Percentiles rank a stretch among this genome's conserved stretches.
These are phyloP conservation scores for Phylloporus sp. DNA, from an alignment of 768 basidiomycete genomes.

Conservation along the genomic window DNA sequence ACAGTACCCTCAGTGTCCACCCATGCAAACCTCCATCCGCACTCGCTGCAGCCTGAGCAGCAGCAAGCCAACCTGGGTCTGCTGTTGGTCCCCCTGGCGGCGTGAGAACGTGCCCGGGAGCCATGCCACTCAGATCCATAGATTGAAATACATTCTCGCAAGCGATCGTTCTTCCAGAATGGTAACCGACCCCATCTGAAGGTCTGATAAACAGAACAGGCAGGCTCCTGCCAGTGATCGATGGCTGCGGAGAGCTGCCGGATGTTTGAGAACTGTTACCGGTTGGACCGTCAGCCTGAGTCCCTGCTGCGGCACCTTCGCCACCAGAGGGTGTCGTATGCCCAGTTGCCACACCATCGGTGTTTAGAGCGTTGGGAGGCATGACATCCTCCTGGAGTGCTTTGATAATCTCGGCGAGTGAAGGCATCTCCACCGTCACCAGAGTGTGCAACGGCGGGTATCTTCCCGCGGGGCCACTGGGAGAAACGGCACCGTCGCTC, in stretches of 20 bases:
- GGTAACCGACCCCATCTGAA: slow-evolving; percentile 82
- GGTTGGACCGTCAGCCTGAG: slow-evolving; percentile 25
- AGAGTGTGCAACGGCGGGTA: slow-evolving; percentile 69
- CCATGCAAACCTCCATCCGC: slow-evolving; percentile 65
- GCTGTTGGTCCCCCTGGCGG: slow-evolving; percentile 41
- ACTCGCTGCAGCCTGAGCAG: slow-evolving; percentile 63
- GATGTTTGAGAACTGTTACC: slow-evolving; percentile 19
- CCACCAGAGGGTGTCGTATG: slow-evolving; percentile 29
- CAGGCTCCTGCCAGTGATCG: slow-evolving; percentile 65
- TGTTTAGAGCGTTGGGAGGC: slow-evolving; percentile 33
- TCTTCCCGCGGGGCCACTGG: slow-evolving; percentile 37
- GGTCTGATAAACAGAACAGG: slow-evolving; percentile 79
- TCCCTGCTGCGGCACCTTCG: slow-evolving; percentile 21
- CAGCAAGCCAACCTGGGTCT: slow-evolving; percentile 68
- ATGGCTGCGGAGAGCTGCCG: slow-evolving; percentile 35
- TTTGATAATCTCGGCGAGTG: slow-evolving; percentile 67
- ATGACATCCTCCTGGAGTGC: slow-evolving; percentile 69
- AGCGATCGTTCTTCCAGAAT: slow-evolving; percentile 78
- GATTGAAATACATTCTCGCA: slow-evolving; percentile 76
- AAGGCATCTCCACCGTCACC: slow-evolving; percentile 82
- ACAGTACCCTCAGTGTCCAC: slow-evolving; percentile 80
- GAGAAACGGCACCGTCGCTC: slow-evolving; percentile 20
- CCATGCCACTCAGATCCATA: slow-evolving; percentile 55
- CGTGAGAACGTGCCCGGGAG: slow-evolving; percentile 40
- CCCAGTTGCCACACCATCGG: slow-evolving; percentile 35